phyloP scores from a whole-genome alignment of 2,329 filamentous ascomycete genomes.

The Dothistroma pini region DNA sequence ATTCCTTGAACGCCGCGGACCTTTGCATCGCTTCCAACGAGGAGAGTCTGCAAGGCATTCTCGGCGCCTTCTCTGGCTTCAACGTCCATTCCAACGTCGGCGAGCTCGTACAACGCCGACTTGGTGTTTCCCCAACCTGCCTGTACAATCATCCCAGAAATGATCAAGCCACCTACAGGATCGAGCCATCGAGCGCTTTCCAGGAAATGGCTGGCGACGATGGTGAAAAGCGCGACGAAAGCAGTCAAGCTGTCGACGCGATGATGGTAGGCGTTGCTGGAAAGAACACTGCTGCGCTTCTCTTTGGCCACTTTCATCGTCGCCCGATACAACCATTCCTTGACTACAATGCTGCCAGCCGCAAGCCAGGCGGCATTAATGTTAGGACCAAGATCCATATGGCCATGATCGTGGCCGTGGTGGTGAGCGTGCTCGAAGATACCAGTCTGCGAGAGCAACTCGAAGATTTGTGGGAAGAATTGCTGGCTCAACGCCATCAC shows the following conservation, averaged over 20 bases:
- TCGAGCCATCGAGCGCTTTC: slow-evolving; percentile 88
- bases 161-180: slow-evolving; percentile 86
- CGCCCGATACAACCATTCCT: slow-evolving; percentile 95
- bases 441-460: slow-evolving; percentile 39
- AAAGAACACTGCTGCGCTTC: slow-evolving; percentile 91
- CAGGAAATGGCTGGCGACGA: slow-evolving; percentile 83
- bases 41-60: slow-evolving; percentile 45
- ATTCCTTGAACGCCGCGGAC: slow-evolving; percentile 79
- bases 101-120: slow-evolving; percentile 77
- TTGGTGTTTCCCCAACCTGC: slow-evolving; percentile 85
- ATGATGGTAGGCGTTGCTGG: slow-evolving; percentile 75
- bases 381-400: slow-evolving; percentile 58
- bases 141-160: slow-evolving; percentile 88
- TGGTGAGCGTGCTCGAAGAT: slow-evolving; percentile 52
- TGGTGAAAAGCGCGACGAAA: slow-evolving; percentile 84
- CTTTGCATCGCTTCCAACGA: slow-evolving; percentile 53
- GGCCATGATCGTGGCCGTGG: slow-evolving; percentile 62
- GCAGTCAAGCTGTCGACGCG: slow-evolving; percentile 94
- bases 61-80: slow-evolving; percentile 73
- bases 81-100: slow-evolving; percentile 83
- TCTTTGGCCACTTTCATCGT: slow-evolving; percentile 97
- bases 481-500: slow-evolving; percentile 55
- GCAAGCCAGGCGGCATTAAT: slow-evolving; percentile 95
- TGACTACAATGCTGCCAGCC: slow-evolving; percentile 81
- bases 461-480: slow-evolving; percentile 46